Percentiles rank a stretch among this genome's conserved stretches.
Evolutionary conservation across 305 asterid genomes (phyloP).

Genomic region (Fraxinus angustifolia): DNA sequence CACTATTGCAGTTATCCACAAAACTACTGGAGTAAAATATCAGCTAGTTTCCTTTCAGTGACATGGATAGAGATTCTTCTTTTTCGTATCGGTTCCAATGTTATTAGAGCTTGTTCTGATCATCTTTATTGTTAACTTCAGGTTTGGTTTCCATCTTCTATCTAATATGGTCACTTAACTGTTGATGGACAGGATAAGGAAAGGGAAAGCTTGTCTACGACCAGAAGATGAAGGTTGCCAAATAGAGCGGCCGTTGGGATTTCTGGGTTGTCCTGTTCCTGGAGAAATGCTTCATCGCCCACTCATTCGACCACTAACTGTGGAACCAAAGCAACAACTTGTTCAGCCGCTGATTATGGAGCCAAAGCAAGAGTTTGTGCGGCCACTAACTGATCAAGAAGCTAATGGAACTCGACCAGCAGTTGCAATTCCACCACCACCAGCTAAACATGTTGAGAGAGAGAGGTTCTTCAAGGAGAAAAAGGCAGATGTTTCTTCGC

Average conservation of each 20-base stretch:
- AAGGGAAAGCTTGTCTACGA: conserved; percentile 84
- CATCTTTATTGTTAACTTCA: background rate
- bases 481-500: conserved; percentile 48
- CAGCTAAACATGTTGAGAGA: conserved; percentile 81
- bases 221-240: conserved; percentile 65
- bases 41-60: background rate
- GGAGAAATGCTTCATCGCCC: conserved; percentile 77
- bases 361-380: conserved; percentile 34
- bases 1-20: background rate
- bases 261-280: conserved; percentile 55
- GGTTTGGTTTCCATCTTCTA: background rate
- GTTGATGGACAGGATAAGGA: conserved; percentile 58
- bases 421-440: conserved; percentile 86
- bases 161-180: background rate
- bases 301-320: conserved; percentile 62
- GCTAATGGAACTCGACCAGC: conserved; percentile 29
- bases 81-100: background rate
- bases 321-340: conserved; percentile 51
- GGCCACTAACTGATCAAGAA: conserved; percentile 33
- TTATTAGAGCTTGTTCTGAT: background rate
- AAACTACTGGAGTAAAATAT: background rate
- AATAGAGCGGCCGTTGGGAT: conserved; percentile 47
- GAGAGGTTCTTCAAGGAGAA: conserved; percentile 81
- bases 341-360: conserved; percentile 27
- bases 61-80: background rate